Percentiles rank a stretch among this genome's conserved stretches.
phyloP scores from a whole-genome alignment of 306 rosid genomes.

The Ammopiptanthus mongolicus region DNA sequence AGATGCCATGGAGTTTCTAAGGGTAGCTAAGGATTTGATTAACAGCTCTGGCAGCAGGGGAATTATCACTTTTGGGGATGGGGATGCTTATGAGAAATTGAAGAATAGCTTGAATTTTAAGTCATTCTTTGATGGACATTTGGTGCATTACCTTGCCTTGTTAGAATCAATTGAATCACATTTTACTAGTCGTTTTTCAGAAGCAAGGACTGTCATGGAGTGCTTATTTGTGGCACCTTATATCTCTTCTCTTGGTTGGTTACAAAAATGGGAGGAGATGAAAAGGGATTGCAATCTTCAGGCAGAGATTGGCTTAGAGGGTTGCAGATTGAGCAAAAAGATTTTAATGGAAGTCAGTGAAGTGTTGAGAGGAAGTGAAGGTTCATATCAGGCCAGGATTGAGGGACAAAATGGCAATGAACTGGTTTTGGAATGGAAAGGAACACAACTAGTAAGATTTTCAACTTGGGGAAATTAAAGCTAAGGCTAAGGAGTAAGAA shows the following conservation, averaged over 20 bases:
- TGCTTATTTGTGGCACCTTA: slow-evolving; percentile 46
- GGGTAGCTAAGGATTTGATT: slow-evolving; percentile 43
- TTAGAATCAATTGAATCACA: slow-evolving; percentile 45
- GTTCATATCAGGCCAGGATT: slow-evolving; percentile 34
- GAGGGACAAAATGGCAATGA: slow-evolving; percentile 41
- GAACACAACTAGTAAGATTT: slow-evolving; percentile 44
- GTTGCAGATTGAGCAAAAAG: slow-evolving; percentile 36
- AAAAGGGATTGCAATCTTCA: slow-evolving; percentile 8
- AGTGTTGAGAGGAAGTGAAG: slow-evolving; percentile 32
- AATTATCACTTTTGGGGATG: slow-evolving; percentile 50
- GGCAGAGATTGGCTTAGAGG: slow-evolving; percentile 24
- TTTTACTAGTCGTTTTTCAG: slow-evolving; percentile 34
- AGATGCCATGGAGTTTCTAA: slow-evolving; percentile 36
- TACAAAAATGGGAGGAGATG: slow-evolving; percentile 42
- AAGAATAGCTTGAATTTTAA: slow-evolving; percentile 34
- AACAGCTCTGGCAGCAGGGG: slow-evolving; percentile 28
- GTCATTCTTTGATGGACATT: slow-evolving; percentile 43
- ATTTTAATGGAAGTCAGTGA: slow-evolving; percentile 43
- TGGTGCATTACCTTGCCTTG: slow-evolving; percentile 49
- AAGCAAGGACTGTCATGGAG: slow-evolving; percentile 56
- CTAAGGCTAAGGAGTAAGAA: background rate
- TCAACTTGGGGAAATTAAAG: slow-evolving; percentile 49
- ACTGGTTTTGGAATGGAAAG: slow-evolving; percentile 48
- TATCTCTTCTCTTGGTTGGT: slow-evolving; percentile 42
- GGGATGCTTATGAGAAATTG: slow-evolving; percentile 33